Evolutionary conservation across 2,329 filamentous ascomycete species (phyloP).

Genomic region (Ascochyta fabae): DNA sequence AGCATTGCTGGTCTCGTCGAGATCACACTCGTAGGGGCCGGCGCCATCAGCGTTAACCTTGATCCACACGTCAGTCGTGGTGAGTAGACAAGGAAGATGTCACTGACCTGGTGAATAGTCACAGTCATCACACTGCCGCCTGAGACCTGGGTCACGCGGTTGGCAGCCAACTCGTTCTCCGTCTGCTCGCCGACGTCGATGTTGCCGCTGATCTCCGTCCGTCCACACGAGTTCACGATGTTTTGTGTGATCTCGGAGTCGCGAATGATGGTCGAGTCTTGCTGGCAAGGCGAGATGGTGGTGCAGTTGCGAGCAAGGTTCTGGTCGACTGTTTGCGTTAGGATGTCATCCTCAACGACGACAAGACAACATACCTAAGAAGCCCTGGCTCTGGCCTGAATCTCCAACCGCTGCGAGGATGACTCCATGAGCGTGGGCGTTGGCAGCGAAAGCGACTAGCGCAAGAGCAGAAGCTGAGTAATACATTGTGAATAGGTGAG

Average conservation of each 20-base stretch:
- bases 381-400: constrained; percentile 40
- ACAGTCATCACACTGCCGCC: constrained; percentile 37
- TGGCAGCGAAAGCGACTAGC: constrained; percentile 38
- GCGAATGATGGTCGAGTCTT: constrained; percentile 47
- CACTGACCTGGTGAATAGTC: constrained; percentile 54
- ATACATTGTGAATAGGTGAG: constrained; percentile 35
- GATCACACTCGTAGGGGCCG: constrained; percentile 69
- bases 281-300: constrained; percentile 48
- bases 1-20: constrained; percentile 62
- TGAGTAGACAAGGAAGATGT: background rate
- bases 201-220: constrained; percentile 47
- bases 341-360: background rate
- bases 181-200: constrained; percentile 50
- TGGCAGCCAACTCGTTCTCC: constrained; percentile 44
- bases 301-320: constrained; percentile 47
- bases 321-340: constrained; percentile 36
- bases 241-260: constrained; percentile 47
- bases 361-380: constrained; percentile 27
- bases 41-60: constrained; percentile 69
- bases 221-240: constrained; percentile 48
- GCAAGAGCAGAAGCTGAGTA: constrained; percentile 35
- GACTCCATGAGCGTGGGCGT: constrained; percentile 41
- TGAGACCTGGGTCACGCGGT: constrained; percentile 38
- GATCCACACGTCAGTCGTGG: background rate
- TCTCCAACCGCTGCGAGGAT: constrained; percentile 41